These are phyloP conservation scores for Hymenoscyphus fraxineus DNA, from an alignment of 2,329 filamentous ascomycete genomes.

Conservation along the genomic window DNA sequence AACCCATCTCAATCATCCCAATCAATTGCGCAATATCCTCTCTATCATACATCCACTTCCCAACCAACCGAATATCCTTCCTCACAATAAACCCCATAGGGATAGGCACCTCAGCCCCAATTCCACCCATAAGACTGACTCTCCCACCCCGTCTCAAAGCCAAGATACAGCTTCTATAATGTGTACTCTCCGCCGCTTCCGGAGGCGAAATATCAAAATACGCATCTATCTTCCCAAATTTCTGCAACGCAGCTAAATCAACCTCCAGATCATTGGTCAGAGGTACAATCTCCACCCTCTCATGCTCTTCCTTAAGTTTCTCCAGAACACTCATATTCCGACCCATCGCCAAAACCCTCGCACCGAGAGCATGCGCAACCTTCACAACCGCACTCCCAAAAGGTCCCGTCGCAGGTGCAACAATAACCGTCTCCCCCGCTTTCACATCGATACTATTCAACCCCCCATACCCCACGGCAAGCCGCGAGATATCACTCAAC, in stretches of 20 bases:
- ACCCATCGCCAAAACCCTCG: slow-evolving; percentile 47
- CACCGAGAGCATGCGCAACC: slow-evolving; percentile 46
- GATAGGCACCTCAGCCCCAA: slow-evolving; percentile 30
- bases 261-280: slow-evolving; percentile 40
- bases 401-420: slow-evolving; percentile 44
- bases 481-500: neutral
- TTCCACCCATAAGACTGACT: slow-evolving; percentile 35
- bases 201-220: slow-evolving; percentile 46
- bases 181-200: slow-evolving; percentile 37
- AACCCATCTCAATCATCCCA: slow-evolving; percentile 39
- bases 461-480: slow-evolving; percentile 42
- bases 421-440: slow-evolving; percentile 44
- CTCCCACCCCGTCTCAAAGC: slow-evolving; percentile 32
- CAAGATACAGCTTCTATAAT: slow-evolving; percentile 38
- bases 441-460: slow-evolving; percentile 40
- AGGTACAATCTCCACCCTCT: slow-evolving; percentile 39
- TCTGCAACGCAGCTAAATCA: slow-evolving; percentile 20
- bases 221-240: slow-evolving; percentile 38
- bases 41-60: slow-evolving; percentile 45
- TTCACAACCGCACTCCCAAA: slow-evolving; percentile 44
- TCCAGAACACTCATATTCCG: slow-evolving; percentile 33
- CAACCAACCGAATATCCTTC: slow-evolving; percentile 38
- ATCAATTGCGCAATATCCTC: slow-evolving; percentile 39
- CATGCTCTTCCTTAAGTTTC: slow-evolving; percentile 39
- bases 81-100: slow-evolving; percentile 32